Percentiles rank a stretch among this genome's conserved stretches.
Evolutionary conservation across 208 protist species (phyloP).

Genomic region (Leishmania major): DNA sequence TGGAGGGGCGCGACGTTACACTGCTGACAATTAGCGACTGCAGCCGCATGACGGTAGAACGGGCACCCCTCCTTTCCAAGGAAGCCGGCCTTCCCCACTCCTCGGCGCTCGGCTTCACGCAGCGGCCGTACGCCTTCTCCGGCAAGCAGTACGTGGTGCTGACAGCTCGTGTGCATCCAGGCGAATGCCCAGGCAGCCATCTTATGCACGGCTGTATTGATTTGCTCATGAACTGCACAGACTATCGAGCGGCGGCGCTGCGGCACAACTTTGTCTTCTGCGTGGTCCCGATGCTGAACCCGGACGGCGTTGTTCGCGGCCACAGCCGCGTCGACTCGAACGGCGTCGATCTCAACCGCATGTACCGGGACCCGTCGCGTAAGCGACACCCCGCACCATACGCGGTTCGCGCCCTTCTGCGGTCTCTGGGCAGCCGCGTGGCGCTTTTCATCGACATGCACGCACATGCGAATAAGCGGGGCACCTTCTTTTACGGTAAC

Average conservation of each 20-base stretch:
- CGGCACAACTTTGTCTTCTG: slow-evolving; percentile 92
- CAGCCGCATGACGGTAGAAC: slow-evolving; percentile 41
- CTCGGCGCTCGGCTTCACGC: slow-evolving; percentile 47
- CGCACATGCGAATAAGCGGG: slow-evolving; percentile 93
- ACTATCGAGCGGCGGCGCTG: slow-evolving; percentile 75
- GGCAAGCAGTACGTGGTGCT: slow-evolving; percentile 83
- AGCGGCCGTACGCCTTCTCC: slow-evolving; percentile 60
- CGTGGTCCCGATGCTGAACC: slow-evolving; percentile 93
- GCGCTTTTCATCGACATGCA: slow-evolving; percentile 94
- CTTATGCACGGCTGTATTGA: slow-evolving; percentile 95
- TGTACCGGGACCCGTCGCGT: slow-evolving; percentile 81
- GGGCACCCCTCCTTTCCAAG: slow-evolving; percentile 36
- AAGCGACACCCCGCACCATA: slow-evolving; percentile 84
- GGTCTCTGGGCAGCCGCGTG: slow-evolving; percentile 51
- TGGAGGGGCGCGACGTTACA: slow-evolving; percentile 85
- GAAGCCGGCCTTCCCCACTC: slow-evolving; percentile 68
- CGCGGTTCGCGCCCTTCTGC: slow-evolving; percentile 57
- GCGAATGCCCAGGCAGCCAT: slow-evolving; percentile 91
- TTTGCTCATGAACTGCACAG: slow-evolving; percentile 70
- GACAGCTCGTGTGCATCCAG: slow-evolving; percentile 93
- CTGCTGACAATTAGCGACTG: slow-evolving; percentile 88
- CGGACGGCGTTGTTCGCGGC: slow-evolving; percentile 92
- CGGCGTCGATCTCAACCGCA: slow-evolving; percentile 94
- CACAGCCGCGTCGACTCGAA: slow-evolving; percentile 93
- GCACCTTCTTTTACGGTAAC: slow-evolving; percentile 96